Evolutionary conservation across 2,329 filamentous ascomycete species (phyloP), one percentile per base, ranked within the genome.

Genomic region (Talaromyces sp.): DNA sequence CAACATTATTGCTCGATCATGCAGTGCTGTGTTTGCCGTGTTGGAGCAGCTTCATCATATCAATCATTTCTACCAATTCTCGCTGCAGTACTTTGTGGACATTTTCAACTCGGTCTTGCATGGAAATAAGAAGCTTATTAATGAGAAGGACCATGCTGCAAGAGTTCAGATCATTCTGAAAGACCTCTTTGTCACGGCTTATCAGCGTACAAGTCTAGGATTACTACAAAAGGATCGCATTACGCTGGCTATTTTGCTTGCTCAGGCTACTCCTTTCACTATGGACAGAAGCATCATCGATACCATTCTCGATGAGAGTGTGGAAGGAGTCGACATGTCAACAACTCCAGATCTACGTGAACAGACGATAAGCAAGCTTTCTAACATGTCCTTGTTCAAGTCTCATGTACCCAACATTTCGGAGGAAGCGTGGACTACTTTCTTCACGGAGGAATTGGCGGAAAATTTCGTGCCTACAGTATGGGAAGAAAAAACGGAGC

Each of bases 11-110:
- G 95, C 95, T 64, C 87, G 89, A 72, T 94, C 95, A 49, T 99
- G 95, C 85, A 97, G 94, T 80, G 93, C 95, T 63, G 94, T 99
- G 49, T 99, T 98, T 77, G 93, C 96, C 37, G 91, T 99, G 15
- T 84, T 99, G 67, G 96, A 99, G 80, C 94, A 99, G 78, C 86
- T 99, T 65, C 94, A 98, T 79, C 96, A 97, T 75, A 89, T 99
- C 77, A 97, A 99, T 78, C 95, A 98, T 83, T 98, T 98, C 81
- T 99, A 99, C 79, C 96, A 98, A 77, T 99, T 99, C 84, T 99
- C 95, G 43, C 85, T 99, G 66, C 93, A 97, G 78, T 99, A 97
- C 80, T 99, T 99, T 81, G 86, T 97, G 63, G 91, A 97, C 76
- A 99, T 99, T 71, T 99, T 99, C 86, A 91, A 96, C 75, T 88